Evolutionary conservation across 169 alveolate genomes (phyloP), one percentile per base, ranked within the genome.

Genomic region (Cryptosporidium xiaoi): DNA sequence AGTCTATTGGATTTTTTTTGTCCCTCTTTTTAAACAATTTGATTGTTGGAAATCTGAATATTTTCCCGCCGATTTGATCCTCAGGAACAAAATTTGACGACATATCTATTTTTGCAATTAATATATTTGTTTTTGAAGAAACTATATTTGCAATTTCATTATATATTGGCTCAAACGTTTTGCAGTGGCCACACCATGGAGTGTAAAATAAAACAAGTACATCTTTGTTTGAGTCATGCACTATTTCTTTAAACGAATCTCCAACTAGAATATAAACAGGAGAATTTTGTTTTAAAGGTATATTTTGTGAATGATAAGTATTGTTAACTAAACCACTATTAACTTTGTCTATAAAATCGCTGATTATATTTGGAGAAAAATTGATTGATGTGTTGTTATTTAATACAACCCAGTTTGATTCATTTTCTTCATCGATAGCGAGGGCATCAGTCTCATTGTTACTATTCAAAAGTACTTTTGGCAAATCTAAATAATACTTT

Each of bases 101-200:
- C 36, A 96, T 92, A 83, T 95, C 96, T 51, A 93, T 85, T 85
- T 95, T 93, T 31, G 96, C 96, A 51, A 94, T 91, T 48, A 91
- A 90, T 40, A 93, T 64, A 77, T 85, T 90, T 16, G 82, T 82
- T 67, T 91, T 92, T 65, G 83, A 91, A 50, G 82, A 66, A 50
- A 95, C 84, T 65, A 93, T 83, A 48, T 84, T 66, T n/a, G 98
- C 96, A 40, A 93, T 90, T 27, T 93, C 92, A n/a, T 93, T 94
- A 66, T 92, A 94, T 90, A 93, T 90, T 18, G 97, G 96, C 8
- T 95, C 95, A 34, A 95, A 85, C 58, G 93, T 67, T 82, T 95
- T 95, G 85, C 98, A 95, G 91, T 94, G 97, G 20, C 96, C 96
- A 71, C 97, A 95, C 96, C 97, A 94, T 48, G 98, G 97, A 16